Evolutionary conservation across 192 early-diverging fungal species (phyloP), one percentile per base, ranked within the genome.

Genomic region (Funneliformis geosporum): DNA sequence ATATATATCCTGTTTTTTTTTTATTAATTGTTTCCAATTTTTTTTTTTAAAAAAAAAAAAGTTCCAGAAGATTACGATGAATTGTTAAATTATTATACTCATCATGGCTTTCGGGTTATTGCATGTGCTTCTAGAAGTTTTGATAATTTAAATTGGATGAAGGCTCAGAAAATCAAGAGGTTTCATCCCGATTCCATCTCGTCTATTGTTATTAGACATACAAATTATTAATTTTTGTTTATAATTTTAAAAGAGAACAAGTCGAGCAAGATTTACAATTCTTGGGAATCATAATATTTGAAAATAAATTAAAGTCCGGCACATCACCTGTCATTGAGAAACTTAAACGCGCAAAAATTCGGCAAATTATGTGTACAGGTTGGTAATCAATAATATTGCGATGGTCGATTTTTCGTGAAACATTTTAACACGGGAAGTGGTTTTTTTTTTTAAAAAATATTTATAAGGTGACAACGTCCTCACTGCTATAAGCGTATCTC

Each of bases 341-440:
- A 40, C 87, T 99, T 25, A 85, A 90, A 33, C 88, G 88, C 28
- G 98, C 98, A 12, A 87, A 89, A 23, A 97, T 99, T 72, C 88
- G 96, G 39, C 94, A 95, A 85, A 91, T 98, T 60, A 99, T 99
- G 98, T 99, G 97, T 80, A 99, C 98, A 0, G 96, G 91, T 87
- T n/a, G 81, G 74, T 71, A 62, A 1, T 60, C 0, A 33, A 33
- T 33, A 33, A 33, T 40, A 25, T 62, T 39, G 16, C 6, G 16
- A 38, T 60, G n/a, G 23, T 65, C 8, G 5, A 72, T 40, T 21
- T 59, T 59, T 69, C 33, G 25, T 60, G 14, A 60, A 39, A 14
- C 65, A 69, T 25, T 79, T 71, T 28, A 4, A 21, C 23, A 42
- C 43, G n/a, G 0, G 38, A 44, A n/a, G n/a, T n/a, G 8, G 33